phyloP scores from a whole-genome alignment of 2,329 filamentous ascomycete genomes.

The Bipolaris cookei region DNA sequence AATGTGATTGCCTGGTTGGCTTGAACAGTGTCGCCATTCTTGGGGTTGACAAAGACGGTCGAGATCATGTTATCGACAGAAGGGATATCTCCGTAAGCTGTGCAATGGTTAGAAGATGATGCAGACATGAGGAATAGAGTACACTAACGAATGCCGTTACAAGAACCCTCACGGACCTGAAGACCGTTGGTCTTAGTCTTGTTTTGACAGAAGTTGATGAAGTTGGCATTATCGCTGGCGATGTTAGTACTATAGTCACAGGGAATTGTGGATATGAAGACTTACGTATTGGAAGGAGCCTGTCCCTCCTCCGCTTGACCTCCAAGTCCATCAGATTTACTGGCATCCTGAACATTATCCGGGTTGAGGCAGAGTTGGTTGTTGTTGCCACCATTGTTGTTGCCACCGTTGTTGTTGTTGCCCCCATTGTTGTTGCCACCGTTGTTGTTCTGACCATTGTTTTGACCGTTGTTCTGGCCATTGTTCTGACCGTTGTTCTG shows the following conservation, averaged over 20 bases:
- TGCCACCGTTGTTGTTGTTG: constrained; percentile 13
- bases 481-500: constrained; percentile 15
- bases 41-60: constrained; percentile 58
- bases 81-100: constrained; percentile 64
- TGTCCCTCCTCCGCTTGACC: constrained; percentile 49
- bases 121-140: not conserved
- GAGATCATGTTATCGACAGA: constrained; percentile 60
- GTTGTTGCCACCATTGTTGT: constrained; percentile 20
- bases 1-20: constrained; percentile 57
- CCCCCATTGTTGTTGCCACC: constrained; percentile 8
- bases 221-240: constrained; percentile 59
- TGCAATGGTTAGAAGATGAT: not conserved
- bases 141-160: constrained; percentile 60
- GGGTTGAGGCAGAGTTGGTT: constrained; percentile 44
- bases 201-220: constrained; percentile 66
- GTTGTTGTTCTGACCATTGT: constrained; percentile 23
- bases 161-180: constrained; percentile 59
- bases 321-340: constrained; percentile 50
- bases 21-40: constrained; percentile 50
- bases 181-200: constrained; percentile 62
- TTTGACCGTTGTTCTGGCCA: constrained; percentile 16
- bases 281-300: constrained; percentile 56
- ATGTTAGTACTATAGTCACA: constrained; percentile 7
- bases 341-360: constrained; percentile 53
- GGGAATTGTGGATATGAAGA: not conserved